phyloP scores from a whole-genome alignment of 495 filamentous ascomycete species.

The Penicillium lividum region DNA sequence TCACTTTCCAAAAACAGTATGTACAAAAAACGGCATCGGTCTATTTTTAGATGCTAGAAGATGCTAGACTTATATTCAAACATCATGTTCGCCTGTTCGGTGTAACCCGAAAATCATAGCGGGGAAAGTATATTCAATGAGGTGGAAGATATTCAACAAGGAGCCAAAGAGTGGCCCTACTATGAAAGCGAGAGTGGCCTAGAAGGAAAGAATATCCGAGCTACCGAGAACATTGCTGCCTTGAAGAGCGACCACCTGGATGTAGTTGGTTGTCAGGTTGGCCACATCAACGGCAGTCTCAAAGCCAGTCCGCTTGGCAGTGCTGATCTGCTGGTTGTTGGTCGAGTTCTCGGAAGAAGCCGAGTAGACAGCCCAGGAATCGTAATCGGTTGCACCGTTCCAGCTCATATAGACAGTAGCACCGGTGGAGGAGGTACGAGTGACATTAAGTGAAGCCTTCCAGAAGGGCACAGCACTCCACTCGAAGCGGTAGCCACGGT shows the following conservation, averaged over 20 bases:
- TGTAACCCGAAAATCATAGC: background rate
- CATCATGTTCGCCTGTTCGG: background rate
- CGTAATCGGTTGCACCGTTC: slow-evolving; percentile 36
- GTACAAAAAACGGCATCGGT: background rate
- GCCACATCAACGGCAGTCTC: slow-evolving; percentile 30
- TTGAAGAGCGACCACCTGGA: slow-evolving; percentile 37
- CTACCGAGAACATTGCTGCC: slow-evolving; percentile 31
- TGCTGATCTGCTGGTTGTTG: slow-evolving; percentile 22
- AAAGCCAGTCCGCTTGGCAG: slow-evolving; percentile 35
- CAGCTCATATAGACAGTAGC: slow-evolving; percentile 33
- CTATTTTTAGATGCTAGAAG: too few relatives aligned
- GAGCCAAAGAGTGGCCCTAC: background rate
- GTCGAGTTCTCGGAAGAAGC: slow-evolving; percentile 20
- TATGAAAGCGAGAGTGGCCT: slow-evolving; percentile 1
- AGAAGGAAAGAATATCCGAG: slow-evolving; percentile 26
- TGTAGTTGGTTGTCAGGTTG: slow-evolving; percentile 24
- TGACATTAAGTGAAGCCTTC: slow-evolving; percentile 30
- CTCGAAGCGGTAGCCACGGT: slow-evolving; percentile 42
- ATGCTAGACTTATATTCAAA: background rate
- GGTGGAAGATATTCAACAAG: background rate
- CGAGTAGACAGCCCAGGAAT: slow-evolving; percentile 14
- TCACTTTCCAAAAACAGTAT: background rate
- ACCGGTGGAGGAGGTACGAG: slow-evolving; percentile 9
- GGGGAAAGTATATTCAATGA: background rate
- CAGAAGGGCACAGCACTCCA: slow-evolving; percentile 42